Evolutionary conservation across 2,329 filamentous ascomycete genomes (phyloP).

Genomic region (Bipolaris oryzae): DNA sequence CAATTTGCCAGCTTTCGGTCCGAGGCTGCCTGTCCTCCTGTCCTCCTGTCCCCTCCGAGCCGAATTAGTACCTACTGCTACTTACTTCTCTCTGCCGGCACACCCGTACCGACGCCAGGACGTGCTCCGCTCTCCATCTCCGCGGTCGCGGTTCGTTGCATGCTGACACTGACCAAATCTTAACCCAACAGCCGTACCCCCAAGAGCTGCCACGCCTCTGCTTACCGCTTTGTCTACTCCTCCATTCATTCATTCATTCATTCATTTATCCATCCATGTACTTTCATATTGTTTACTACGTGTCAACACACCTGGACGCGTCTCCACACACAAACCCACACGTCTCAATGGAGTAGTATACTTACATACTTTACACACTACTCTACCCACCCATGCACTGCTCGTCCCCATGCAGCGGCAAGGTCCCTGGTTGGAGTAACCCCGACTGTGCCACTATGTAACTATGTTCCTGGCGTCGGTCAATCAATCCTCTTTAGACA

Average conservation of each 20-base stretch:
- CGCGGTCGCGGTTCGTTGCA: conserved; percentile 25
- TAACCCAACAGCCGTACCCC: conserved; percentile 18
- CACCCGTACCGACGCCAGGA: conserved; percentile 25
- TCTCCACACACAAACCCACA: too few relatives aligned
- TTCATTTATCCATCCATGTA: too few relatives aligned
- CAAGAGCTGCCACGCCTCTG: neutral
- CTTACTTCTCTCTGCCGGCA: conserved; percentile 15
- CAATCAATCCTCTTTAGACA: neutral
- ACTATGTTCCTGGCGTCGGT: conserved; percentile 2
- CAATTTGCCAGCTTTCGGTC: conserved; percentile 17
- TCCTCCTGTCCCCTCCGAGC: conserved; percentile 16
- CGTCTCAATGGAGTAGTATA: too few relatives aligned
- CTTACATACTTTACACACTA: too few relatives aligned
- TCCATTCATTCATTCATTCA: too few relatives aligned
- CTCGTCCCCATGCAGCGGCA: conserved; percentile 8
- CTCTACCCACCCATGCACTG: neutral
- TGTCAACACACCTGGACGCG: too few relatives aligned
- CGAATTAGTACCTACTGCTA: conserved; percentile 3
- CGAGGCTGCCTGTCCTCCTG: conserved; percentile 19
- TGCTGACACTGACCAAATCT: conserved; percentile 34
- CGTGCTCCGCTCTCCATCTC: conserved; percentile 24
- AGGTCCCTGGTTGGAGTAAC: neutral
- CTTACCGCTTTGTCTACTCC: conserved; percentile 6
- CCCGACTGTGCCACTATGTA: conserved; percentile 1
- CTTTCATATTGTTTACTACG: too few relatives aligned